These are phyloP conservation scores for Dictyostelium firmibasis DNA, from an alignment of 78 protist genomes.

Conservation along the genomic window DNA sequence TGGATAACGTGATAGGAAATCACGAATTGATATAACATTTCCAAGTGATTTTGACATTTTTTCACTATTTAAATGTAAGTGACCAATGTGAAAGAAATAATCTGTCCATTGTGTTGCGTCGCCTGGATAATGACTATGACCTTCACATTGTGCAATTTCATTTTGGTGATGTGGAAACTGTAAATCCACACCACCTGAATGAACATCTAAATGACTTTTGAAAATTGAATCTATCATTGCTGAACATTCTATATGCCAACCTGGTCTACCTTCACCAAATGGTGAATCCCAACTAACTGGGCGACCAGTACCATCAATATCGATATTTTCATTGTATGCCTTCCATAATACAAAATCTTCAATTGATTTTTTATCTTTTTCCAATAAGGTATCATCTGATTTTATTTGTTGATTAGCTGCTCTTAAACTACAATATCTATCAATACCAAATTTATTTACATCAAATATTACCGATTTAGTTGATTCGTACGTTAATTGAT, in stretches of 20 bases:
- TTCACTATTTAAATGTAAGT: slow-evolving; percentile 88
- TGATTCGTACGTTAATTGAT: slow-evolving; percentile 55
- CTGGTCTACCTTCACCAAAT: slow-evolving; percentile 89
- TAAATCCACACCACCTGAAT: slow-evolving; percentile 98
- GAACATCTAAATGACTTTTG: slow-evolving; percentile 88
- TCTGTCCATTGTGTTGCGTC: slow-evolving; percentile 92
- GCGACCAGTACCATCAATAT: slow-evolving; percentile 32
- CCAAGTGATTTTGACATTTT: slow-evolving; percentile 99
- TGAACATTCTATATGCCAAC: slow-evolving; percentile 94
- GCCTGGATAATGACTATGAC: slow-evolving; percentile 34
- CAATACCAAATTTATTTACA: slow-evolving; percentile 26
- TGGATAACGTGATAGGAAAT: slow-evolving; percentile 18
- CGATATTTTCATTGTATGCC: neutral
- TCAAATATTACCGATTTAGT: slow-evolving; percentile 49
- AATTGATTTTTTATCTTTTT: neutral
- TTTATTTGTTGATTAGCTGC: neutral
- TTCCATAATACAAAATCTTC: slow-evolving; percentile 83
- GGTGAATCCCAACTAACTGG: slow-evolving; percentile 62
- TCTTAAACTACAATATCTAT: slow-evolving; percentile 5
- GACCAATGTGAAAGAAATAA: slow-evolving; percentile 97
- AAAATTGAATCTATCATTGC: slow-evolving; percentile 83
- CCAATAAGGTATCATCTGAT: slow-evolving; percentile 36
- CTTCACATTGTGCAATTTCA: slow-evolving; percentile 98
- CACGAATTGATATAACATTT: slow-evolving; percentile 97
- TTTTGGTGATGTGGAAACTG: slow-evolving; percentile 99